Conservation (phyloP, 2,329 filamentous ascomycete genomes). For the Penicillium sp. region DNA sequence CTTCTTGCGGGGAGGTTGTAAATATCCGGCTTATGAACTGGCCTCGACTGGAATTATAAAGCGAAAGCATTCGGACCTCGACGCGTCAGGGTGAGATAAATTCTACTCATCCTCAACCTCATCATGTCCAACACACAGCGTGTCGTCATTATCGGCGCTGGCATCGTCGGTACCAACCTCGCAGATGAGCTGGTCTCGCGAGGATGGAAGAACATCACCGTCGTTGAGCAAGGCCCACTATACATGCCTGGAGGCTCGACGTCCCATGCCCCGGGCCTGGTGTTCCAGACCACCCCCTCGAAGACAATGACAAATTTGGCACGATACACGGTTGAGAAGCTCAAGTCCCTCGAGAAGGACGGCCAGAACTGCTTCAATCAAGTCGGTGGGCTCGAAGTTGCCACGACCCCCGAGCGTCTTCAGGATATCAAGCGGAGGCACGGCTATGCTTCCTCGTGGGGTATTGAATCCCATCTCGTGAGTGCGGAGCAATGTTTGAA, state of each 20-base stretch:
- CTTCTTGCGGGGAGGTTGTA: constrained; percentile 6
- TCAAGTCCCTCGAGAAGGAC: constrained; percentile 48
- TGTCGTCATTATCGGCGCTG: constrained; percentile 58
- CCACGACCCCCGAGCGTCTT: constrained; percentile 53
- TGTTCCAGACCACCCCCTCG: constrained; percentile 54
- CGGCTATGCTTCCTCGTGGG: constrained; percentile 57
- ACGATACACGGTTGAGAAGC: constrained; percentile 57
- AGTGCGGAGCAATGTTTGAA: constrained; percentile 48
- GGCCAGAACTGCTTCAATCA: constrained; percentile 54
- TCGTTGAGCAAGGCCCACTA: constrained; percentile 59
- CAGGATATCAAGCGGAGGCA: constrained; percentile 59
- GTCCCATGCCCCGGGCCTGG: constrained; percentile 59
- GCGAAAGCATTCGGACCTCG: constrained; percentile 3
- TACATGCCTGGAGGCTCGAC: constrained; percentile 60
- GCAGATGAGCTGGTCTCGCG: constrained; percentile 58
- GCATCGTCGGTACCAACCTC: constrained; percentile 59
- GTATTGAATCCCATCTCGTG: constrained; percentile 51
- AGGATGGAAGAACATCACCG: constrained; percentile 59
- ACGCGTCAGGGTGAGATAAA: constrained; percentile 1
- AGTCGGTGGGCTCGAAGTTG: constrained; percentile 57
- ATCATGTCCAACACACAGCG: constrained; percentile 36
- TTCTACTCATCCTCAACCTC: background rate
- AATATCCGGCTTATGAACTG: background rate
- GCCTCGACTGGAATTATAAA: constrained; percentile 6
- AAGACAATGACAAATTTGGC: constrained; percentile 51